These are phyloP conservation scores for Cystobasidiopsis lactophilus DNA, from an alignment of 768 basidiomycete species.

Conservation along the genomic window DNA sequence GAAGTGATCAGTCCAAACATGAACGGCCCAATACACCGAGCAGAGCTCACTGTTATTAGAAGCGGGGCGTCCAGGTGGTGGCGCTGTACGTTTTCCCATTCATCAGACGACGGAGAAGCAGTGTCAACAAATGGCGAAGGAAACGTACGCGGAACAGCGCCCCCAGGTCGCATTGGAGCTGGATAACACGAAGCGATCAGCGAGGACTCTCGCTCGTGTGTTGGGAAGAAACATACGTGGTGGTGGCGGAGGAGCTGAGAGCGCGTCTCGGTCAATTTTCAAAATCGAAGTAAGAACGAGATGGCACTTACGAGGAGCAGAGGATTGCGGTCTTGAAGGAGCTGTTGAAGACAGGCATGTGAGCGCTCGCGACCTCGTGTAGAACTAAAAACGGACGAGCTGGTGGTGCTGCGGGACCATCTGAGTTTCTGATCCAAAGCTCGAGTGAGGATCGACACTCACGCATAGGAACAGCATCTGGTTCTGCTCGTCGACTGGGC, in stretches of 20 bases:
- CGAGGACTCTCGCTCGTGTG: too few relatives aligned
- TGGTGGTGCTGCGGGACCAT: background rate
- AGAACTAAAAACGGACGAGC: background rate
- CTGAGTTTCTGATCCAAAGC: background rate
- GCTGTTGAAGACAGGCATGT: background rate
- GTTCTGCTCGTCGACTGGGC: background rate
- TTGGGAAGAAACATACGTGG: too few relatives aligned
- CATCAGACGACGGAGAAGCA: too few relatives aligned
- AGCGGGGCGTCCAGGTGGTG: background rate
- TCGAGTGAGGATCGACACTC: too few relatives aligned
- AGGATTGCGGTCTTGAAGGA: background rate
- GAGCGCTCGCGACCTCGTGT: background rate
- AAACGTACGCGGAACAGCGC: background rate
- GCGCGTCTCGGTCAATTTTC: too few relatives aligned
- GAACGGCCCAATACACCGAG: too few relatives aligned
- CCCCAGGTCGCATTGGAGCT: background rate
- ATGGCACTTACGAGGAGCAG: background rate
- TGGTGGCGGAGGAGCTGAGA: background rate
- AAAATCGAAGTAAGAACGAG: too few relatives aligned
- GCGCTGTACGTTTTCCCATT: background rate
- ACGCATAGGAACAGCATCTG: background rate
- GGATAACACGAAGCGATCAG: too few relatives aligned
- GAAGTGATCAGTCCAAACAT: too few relatives aligned
- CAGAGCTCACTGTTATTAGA: too few relatives aligned
- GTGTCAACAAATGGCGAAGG: background rate